Percentiles rank a stretch among this genome's conserved stretches.
phyloP scores from a whole-genome alignment of 176 grass and related monocot genomes.

The Rhynchospora breviuscula region DNA sequence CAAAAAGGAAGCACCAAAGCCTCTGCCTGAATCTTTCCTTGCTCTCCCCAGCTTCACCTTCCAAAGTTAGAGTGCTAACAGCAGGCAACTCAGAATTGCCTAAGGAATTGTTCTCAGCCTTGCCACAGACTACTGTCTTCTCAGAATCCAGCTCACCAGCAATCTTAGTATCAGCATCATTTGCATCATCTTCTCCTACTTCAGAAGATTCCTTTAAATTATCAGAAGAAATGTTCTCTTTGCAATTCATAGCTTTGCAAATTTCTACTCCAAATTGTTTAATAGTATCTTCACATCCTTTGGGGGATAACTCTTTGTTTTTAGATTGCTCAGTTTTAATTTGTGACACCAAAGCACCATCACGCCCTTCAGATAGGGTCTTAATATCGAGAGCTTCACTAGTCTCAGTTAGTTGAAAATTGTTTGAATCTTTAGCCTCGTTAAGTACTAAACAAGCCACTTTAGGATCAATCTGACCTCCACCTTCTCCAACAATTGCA shows the following conservation, averaged over 20 bases:
- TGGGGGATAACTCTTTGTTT: conserved; percentile 35
- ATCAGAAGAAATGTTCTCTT: conserved; percentile 24
- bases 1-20: conserved; percentile 99
- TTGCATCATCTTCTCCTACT: background rate
- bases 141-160: conserved; percentile 14
- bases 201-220: conserved; percentile 16
- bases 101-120: conserved; percentile 23
- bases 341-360: conserved; percentile 3
- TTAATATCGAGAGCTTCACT: background rate
- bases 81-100: conserved; percentile 30
- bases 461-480: background rate
- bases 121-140: conserved; percentile 11
- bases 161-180: conserved; percentile 28
- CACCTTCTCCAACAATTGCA: conserved; percentile 27
- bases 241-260: conserved; percentile 2
- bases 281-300: conserved; percentile 27
- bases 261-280: conserved; percentile 9
- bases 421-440: conserved; percentile 30
- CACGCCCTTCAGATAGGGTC: background rate
- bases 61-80: conserved; percentile 35
- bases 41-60: conserved; percentile 69
- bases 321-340: conserved; percentile 37
- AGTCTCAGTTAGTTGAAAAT: conserved; percentile 7
- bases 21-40: conserved; percentile 99
- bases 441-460: conserved; percentile 23